phyloP scores from a whole-genome alignment of 1,284 basidiomycete genomes.

The Sanghuangporus baumii region DNA sequence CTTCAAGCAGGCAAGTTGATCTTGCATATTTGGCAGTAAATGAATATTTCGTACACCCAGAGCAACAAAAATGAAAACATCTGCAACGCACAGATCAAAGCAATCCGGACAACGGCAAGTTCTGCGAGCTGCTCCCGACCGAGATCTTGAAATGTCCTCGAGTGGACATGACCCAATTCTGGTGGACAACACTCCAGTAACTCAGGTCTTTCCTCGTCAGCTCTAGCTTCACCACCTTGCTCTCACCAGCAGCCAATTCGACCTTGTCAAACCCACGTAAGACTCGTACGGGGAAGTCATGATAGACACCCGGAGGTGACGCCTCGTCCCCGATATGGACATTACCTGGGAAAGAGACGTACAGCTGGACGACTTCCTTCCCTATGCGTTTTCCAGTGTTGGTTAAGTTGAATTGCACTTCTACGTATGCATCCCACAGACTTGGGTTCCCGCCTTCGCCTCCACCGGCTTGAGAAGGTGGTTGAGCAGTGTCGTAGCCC shows the following conservation, averaged over 20 bases:
- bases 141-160: slow-evolving; percentile 5
- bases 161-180: slow-evolving; percentile 18
- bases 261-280: slow-evolving; percentile 14
- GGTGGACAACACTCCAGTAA: slow-evolving; percentile 13
- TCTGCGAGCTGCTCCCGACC: slow-evolving; percentile 16
- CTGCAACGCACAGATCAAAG: neutral
- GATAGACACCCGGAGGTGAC: neutral
- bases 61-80: neutral
- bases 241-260: slow-evolving; percentile 9
- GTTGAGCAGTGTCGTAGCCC: slow-evolving; percentile 11
- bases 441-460: slow-evolving; percentile 18
- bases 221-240: slow-evolving; percentile 3
- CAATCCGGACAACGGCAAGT: slow-evolving; percentile 8
- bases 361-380: slow-evolving; percentile 17
- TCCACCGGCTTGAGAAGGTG: slow-evolving; percentile 12
- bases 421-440: slow-evolving; percentile 15
- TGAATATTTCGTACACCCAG: neutral
- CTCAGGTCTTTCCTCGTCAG: slow-evolving; percentile 17
- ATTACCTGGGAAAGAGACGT: slow-evolving; percentile 14
- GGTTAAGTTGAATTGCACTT: slow-evolving; percentile 10
- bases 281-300: slow-evolving; percentile 14
- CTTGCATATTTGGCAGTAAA: neutral
- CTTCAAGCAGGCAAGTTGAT: neutral
- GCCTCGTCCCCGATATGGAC: neutral
- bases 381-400: slow-evolving; percentile 14